These are phyloP conservation scores for Pelargonium nanum DNA, from an alignment of 345 rosid genomes.

Conservation along the genomic window DNA sequence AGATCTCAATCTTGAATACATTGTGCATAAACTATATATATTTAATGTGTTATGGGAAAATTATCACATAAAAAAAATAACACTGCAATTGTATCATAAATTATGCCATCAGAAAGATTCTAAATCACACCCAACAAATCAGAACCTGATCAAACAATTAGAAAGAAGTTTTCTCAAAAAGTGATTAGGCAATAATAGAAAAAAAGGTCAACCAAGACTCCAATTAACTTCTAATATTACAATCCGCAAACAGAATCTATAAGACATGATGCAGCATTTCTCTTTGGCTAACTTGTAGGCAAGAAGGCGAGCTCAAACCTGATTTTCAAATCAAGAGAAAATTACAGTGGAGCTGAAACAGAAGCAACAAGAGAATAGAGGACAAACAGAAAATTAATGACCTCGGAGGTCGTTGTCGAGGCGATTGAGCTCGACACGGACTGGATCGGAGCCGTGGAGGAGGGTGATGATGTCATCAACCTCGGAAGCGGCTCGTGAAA, in stretches of 20 bases:
- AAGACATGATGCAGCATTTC: not conserved
- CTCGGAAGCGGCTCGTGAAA: conserved; percentile 25
- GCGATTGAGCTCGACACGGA: conserved; percentile 41
- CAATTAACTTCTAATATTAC: not conserved
- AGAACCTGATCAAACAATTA: not conserved
- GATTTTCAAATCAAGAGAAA: not conserved
- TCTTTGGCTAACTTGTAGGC: not conserved
- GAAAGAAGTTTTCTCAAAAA: too few relatives aligned
- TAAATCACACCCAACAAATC: not conserved
- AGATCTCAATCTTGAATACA: too few relatives aligned
- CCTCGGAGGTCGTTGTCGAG: conserved; percentile 42
- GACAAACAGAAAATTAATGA: not conserved
- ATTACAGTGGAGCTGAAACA: not conserved
- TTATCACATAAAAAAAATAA: too few relatives aligned
- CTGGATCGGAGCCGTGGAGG: conserved; percentile 47
- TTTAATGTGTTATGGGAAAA: too few relatives aligned
- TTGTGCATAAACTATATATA: too few relatives aligned
- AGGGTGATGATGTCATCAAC: conserved; percentile 30
- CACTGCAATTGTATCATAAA: not conserved
- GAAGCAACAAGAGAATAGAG: not conserved
- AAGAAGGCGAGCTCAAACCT: too few relatives aligned
- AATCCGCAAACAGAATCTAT: not conserved
- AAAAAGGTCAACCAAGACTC: not conserved
- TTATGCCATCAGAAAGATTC: not conserved
- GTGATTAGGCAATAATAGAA: too few relatives aligned